A percentile compares a stretch with the other conserved stretches of the same genome.
phyloP scores from a whole-genome alignment of 2,329 filamentous ascomycete genomes.

The Pezicula carpinea region DNA sequence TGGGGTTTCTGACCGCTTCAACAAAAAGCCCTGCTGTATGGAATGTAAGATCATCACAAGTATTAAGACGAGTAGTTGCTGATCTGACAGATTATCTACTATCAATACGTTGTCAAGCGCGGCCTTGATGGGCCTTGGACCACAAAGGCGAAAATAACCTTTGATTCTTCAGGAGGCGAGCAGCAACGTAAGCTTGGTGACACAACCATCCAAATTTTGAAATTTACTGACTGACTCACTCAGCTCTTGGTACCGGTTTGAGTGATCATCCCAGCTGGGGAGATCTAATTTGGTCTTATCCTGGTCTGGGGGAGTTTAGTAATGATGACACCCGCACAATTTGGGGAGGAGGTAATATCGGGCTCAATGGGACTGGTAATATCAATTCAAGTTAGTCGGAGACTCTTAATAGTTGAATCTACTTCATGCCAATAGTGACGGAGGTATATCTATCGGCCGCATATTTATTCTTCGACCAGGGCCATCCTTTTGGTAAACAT shows the following conservation, averaged over 20 bases:
- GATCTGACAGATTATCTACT: slow-evolving; percentile 26
- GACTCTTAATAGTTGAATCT: too few species aligned
- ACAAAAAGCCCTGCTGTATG: too few species aligned
- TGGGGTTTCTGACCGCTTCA: slow-evolving; percentile 10
- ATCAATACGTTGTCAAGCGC: slow-evolving; percentile 29
- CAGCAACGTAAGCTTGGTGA: too few species aligned
- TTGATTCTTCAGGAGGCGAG: slow-evolving; percentile 3
- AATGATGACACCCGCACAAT: slow-evolving; percentile 19
- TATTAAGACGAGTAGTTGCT: neutral
- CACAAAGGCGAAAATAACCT: slow-evolving; percentile 9
- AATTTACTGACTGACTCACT: too few species aligned
- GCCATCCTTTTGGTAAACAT: too few species aligned
- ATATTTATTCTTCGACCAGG: too few species aligned
- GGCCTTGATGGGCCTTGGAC: slow-evolving; percentile 14
- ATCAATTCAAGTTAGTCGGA: too few species aligned
- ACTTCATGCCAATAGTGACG: too few species aligned
- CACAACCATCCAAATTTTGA: neutral
- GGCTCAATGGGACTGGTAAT: slow-evolving; percentile 14
- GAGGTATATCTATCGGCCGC: too few species aligned
- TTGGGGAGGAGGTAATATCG: slow-evolving; percentile 19
- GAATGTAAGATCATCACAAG: too few species aligned
- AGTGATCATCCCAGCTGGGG: slow-evolving; percentile 28
- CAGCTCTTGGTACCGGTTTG: too few species aligned
- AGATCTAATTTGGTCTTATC: slow-evolving; percentile 26
- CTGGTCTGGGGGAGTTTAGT: slow-evolving; percentile 11